Evolutionary conservation across 2,329 filamentous ascomycete species (phyloP).

Genomic region (Ambrosiella beaveri): DNA sequence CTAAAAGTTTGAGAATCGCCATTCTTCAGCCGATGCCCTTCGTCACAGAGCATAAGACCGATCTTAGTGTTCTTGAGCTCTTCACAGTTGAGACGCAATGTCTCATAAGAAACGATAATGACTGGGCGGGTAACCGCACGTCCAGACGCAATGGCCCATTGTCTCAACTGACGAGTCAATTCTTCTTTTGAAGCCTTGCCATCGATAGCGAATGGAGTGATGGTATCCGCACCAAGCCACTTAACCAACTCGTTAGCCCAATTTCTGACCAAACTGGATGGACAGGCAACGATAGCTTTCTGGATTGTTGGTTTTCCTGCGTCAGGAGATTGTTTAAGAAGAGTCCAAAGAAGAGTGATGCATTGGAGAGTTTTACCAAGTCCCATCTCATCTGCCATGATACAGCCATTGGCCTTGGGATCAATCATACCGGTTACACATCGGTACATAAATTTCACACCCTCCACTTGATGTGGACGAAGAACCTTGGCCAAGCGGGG

Average conservation of each 20-base stretch:
- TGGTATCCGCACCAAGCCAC: conserved; percentile 84
- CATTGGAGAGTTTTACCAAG: conserved; percentile 94
- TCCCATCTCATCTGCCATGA: conserved; percentile 99
- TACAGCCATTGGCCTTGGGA: conserved; percentile 84
- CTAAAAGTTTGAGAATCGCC: conserved; percentile 91
- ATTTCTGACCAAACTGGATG: conserved; percentile 88
- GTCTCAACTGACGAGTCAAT: conserved; percentile 70
- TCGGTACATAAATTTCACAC: conserved; percentile 91
- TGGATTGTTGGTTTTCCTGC: conserved; percentile 89
- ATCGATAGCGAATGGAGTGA: conserved; percentile 88
- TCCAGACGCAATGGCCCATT: conserved; percentile 89
- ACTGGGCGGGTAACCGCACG: conserved; percentile 78
- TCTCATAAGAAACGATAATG: conserved; percentile 96
- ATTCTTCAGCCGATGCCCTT: conserved; percentile 93
- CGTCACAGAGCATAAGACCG: conserved; percentile 83
- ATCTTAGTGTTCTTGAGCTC: conserved; percentile 82
- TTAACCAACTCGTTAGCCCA: conserved; percentile 96
- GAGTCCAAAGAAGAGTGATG: conserved; percentile 89
- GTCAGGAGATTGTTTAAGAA: conserved; percentile 87
- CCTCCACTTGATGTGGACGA: conserved; percentile 91
- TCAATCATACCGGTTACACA: conserved; percentile 94
- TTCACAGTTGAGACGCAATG: conserved; percentile 74
- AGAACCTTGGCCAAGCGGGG: conserved; percentile 76
- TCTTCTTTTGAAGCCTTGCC: conserved; percentile 94
- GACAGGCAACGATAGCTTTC: conserved; percentile 92